These are phyloP conservation scores for Penicillium decumbens DNA, from an alignment of 2,329 filamentous ascomycete species.

Conservation along the genomic window DNA sequence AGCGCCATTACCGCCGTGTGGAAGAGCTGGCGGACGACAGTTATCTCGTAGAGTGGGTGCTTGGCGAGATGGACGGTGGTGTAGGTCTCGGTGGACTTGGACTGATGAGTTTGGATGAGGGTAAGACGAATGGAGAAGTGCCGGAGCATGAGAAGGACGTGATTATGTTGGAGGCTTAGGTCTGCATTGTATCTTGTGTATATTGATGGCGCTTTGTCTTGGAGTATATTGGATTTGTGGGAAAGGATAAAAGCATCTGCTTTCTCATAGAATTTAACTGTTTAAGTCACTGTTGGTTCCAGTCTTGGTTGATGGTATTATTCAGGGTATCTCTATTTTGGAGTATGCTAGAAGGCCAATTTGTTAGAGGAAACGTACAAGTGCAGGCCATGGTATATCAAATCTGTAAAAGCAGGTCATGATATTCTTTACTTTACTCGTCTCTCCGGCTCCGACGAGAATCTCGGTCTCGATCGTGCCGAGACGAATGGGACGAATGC, in stretches of 20 bases:
- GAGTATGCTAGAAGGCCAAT: not conserved
- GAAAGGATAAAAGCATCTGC: constrained; percentile 23
- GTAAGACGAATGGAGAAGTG: constrained; percentile 19
- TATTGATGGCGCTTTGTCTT: constrained; percentile 24
- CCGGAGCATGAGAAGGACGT: constrained; percentile 37
- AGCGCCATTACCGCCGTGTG: constrained; percentile 83
- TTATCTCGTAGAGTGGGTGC: constrained; percentile 87
- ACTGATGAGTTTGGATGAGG: constrained; percentile 22
- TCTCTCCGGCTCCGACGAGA: constrained; percentile 30
- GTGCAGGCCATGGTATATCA: too few species aligned
- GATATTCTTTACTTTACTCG: constrained; percentile 18
- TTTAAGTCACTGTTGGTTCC: not conserved
- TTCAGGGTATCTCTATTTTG: constrained; percentile 21
- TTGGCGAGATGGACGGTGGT: constrained; percentile 84
- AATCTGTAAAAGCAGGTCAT: not conserved
- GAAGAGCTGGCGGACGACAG: constrained; percentile 92
- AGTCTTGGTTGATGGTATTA: constrained; percentile 1
- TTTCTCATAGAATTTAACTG: constrained; percentile 22
- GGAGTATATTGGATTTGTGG: constrained; percentile 19
- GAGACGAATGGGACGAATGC: constrained; percentile 33
- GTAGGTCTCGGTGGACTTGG: constrained; percentile 37
- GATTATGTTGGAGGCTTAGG: constrained; percentile 37
- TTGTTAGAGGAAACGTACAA: not conserved
- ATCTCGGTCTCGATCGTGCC: constrained; percentile 28
- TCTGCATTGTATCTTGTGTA: constrained; percentile 18